phyloP scores from a whole-genome alignment of 176 grass and related monocot species.

The Tillandsia leiboldiana region DNA sequence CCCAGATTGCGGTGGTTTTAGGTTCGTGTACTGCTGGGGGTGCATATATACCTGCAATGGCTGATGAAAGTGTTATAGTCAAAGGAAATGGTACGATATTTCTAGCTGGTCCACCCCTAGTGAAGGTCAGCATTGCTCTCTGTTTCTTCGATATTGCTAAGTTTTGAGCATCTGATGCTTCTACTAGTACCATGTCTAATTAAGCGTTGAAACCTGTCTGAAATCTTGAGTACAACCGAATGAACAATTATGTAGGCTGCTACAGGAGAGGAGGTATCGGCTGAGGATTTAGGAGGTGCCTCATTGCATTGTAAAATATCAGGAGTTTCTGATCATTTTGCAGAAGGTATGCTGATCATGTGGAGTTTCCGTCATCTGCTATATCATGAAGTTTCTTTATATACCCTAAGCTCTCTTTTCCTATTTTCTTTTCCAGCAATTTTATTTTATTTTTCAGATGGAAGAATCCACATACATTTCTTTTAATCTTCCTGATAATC shows the following conservation, averaged over 20 bases:
- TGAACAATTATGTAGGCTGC: slow-evolving; percentile 60
- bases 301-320: slow-evolving; percentile 91
- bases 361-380: neutral
- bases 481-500: slow-evolving; percentile 11
- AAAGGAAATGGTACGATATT: slow-evolving; percentile 96
- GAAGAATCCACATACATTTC: neutral
- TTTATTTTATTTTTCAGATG: neutral
- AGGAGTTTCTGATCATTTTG: slow-evolving; percentile 92
- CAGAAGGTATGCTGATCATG: slow-evolving; percentile 46
- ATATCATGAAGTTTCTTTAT: no score
- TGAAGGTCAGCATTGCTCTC: slow-evolving; percentile 56
- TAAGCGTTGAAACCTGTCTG: slow-evolving; percentile 8
- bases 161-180: neutral
- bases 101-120: slow-evolving; percentile 90
- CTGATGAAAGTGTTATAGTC: slow-evolving; percentile 96
- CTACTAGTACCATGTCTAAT: neutral
- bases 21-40: slow-evolving; percentile 98
- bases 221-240: slow-evolving; percentile 29
- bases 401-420: neutral
- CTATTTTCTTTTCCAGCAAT: neutral
- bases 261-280: slow-evolving; percentile 92
- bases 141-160: slow-evolving; percentile 12
- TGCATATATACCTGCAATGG: slow-evolving; percentile 97
- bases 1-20: slow-evolving; percentile 90
- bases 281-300: slow-evolving; percentile 97